Evolutionary conservation across 768 basidiomycete genomes (phyloP).

Genomic region (Hygrocybe punicea): DNA sequence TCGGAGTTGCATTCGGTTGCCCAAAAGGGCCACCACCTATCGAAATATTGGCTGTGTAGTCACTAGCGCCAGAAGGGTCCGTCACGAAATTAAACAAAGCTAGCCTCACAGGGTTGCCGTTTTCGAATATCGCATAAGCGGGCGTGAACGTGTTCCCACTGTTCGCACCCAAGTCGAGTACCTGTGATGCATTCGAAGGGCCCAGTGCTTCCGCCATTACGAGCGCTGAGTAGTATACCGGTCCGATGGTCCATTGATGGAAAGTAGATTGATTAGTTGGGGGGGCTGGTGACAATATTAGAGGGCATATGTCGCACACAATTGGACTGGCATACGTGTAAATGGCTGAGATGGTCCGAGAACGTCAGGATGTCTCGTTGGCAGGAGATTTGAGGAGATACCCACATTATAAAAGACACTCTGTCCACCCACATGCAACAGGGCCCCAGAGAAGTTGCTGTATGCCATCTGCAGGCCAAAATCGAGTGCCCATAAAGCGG

Average conservation of each 20-base stretch:
- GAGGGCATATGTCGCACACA: no score
- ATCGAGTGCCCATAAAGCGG: conserved; percentile 62
- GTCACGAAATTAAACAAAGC: conserved; percentile 72
- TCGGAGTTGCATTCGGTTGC: conserved; percentile 34
- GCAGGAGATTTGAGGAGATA: background rate
- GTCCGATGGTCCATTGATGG: conserved; percentile 71
- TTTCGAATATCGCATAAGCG: conserved; percentile 72
- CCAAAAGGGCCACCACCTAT: conserved; percentile 42
- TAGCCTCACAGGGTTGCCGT: conserved; percentile 56
- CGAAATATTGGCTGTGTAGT: conserved; percentile 51
- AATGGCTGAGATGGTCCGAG: background rate
- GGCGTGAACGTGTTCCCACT: conserved; percentile 53
- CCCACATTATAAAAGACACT: conserved; percentile 64
- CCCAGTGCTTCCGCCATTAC: conserved; percentile 70
- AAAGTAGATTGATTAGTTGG: conserved; percentile 55
- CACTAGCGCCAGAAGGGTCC: conserved; percentile 54
- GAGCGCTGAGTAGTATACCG: conserved; percentile 70
- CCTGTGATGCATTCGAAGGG: conserved; percentile 57
- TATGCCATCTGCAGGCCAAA: conserved; percentile 58
- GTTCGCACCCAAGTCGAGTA: conserved; percentile 61
- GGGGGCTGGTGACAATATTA: conserved; percentile 30
- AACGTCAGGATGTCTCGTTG: background rate
- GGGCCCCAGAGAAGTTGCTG: conserved; percentile 48
- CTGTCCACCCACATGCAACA: conserved; percentile 61
- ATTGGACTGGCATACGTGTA: no score